A percentile compares a stretch with the other conserved stretches of the same genome.
phyloP scores from a whole-genome alignment of 305 asterid genomes.

The Plantago rigida region DNA sequence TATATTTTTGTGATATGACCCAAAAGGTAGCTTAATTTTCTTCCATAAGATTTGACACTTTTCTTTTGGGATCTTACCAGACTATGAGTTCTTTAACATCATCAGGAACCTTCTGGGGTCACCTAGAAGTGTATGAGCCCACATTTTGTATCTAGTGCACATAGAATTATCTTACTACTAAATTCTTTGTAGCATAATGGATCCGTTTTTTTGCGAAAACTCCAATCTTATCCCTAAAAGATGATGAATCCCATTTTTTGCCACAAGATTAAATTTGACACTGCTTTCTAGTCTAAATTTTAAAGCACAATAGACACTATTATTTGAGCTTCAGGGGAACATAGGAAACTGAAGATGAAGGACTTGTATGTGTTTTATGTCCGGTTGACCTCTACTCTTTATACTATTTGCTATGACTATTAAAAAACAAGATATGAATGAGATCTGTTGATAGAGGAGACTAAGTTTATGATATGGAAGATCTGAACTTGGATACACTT shows the following conservation, averaged over 20 bases:
- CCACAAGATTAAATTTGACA: too few relatives aligned
- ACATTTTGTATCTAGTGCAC: not conserved
- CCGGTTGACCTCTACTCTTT: too few relatives aligned
- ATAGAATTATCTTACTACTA: not conserved
- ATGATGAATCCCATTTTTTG: too few relatives aligned
- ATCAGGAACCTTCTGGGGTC: slow-evolving; percentile 4
- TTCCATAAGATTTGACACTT: slow-evolving; percentile 4
- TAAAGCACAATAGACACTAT: too few relatives aligned
- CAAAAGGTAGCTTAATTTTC: not conserved
- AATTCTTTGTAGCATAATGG: not conserved
- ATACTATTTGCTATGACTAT: too few relatives aligned
- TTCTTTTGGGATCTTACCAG: slow-evolving; percentile 1
- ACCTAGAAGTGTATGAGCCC: slow-evolving; percentile 8
- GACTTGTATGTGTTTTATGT: too few relatives aligned
- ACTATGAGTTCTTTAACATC: not conserved
- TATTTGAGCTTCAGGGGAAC: too few relatives aligned
- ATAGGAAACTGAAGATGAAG: too few relatives aligned
- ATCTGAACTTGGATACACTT: not conserved
- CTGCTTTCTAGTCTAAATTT: too few relatives aligned
- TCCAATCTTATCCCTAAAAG: too few relatives aligned
- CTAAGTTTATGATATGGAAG: not conserved
- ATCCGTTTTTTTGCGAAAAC: too few relatives aligned
- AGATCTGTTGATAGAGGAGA: not conserved
- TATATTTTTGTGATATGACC: not conserved
- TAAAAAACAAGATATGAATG: not conserved